Evolutionary conservation across 1,284 basidiomycete species (phyloP).

Genomic region (Heterobasidion annosum): DNA sequence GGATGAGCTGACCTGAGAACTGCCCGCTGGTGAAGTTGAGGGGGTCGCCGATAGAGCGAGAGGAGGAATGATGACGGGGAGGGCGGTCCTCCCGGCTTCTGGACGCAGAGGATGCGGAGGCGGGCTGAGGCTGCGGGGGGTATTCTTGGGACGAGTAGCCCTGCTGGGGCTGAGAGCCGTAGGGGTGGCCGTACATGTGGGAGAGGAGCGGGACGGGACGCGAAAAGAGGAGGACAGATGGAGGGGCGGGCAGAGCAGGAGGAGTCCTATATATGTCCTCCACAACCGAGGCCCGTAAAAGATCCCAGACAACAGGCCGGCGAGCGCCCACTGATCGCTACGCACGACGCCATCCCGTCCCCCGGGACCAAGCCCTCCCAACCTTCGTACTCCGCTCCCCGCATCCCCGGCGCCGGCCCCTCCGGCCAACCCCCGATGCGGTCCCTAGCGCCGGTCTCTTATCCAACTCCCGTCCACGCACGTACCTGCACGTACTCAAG

Average conservation of each 20-base stretch:
- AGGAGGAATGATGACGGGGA: neutral
- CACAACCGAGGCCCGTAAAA: neutral
- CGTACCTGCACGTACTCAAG: too few relatives aligned
- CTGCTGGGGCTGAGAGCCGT: constrained; percentile 2
- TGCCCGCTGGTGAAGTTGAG: constrained; percentile 50
- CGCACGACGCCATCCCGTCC: too few relatives aligned
- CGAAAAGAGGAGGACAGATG: neutral
- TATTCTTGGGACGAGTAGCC: constrained; percentile 1
- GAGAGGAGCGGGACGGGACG: neutral
- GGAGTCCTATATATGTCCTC: constrained; percentile 1
- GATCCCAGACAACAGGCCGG: too few relatives aligned
- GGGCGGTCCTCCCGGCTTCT: constrained; percentile 8
- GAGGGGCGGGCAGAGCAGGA: neutral
- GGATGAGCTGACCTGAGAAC: constrained; percentile 46
- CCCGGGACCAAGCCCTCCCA: neutral
- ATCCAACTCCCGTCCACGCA: too few relatives aligned
- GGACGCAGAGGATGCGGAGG: neutral
- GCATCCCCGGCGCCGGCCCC: too few relatives aligned
- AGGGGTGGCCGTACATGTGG: constrained; percentile 3
- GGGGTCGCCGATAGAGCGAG: constrained; percentile 26
- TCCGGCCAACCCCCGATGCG: too few relatives aligned
- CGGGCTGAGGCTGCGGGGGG: constrained; percentile 1
- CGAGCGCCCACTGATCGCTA: too few relatives aligned
- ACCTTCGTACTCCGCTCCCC: neutral
- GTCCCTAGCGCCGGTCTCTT: too few relatives aligned